Conservation (phyloP, 345 rosid species). For the Lumnitzera racemosa region DNA sequence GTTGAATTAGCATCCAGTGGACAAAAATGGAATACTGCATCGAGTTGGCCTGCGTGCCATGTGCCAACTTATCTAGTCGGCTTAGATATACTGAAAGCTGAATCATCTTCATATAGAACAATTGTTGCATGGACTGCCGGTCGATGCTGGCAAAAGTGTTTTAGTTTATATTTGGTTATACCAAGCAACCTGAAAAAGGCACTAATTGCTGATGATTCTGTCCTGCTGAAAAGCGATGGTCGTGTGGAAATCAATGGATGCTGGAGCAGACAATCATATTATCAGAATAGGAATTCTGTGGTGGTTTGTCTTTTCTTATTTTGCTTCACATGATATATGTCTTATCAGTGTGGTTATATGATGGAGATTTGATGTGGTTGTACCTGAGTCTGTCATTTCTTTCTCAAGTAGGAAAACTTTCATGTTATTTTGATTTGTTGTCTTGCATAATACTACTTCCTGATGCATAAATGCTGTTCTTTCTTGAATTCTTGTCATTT, state of each 20-base stretch:
- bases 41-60: conserved; percentile 22
- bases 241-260: conserved; percentile 58
- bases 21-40: conserved; percentile 19
- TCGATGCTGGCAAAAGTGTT: conserved; percentile 63
- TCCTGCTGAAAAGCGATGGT: conserved; percentile 43
- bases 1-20: conserved; percentile 22
- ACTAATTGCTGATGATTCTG: conserved; percentile 34
- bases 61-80: conserved; percentile 69
- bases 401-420: too few species aligned
- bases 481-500: too few species aligned
- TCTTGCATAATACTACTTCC: too few species aligned
- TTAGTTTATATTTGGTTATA: conserved; percentile 55
- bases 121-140: conserved; percentile 41
- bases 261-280: conserved; percentile 53
- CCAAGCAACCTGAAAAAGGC: conserved; percentile 46
- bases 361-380: conserved; percentile 4
- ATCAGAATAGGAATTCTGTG: conserved; percentile 46
- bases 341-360: too few species aligned
- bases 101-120: conserved; percentile 37
- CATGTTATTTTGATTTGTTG: too few species aligned
- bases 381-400: too few species aligned
- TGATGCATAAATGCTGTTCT: too few species aligned
- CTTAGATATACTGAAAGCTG: conserved; percentile 63
- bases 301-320: conserved; percentile 53
- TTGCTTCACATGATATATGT: neutral